Conservation (phyloP, 306 rosid genomes). For the Trifolium subterraneum region DNA sequence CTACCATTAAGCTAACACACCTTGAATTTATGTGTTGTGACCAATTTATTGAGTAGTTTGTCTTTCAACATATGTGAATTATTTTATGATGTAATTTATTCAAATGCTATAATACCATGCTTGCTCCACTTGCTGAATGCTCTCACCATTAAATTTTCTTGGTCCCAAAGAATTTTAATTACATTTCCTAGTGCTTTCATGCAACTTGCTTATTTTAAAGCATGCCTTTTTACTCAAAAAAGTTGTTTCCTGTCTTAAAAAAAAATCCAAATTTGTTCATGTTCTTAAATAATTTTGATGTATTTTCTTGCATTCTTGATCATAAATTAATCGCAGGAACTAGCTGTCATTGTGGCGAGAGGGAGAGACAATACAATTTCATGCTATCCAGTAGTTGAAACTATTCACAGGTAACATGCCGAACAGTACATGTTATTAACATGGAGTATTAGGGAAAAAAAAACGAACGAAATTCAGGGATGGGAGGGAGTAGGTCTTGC, state of each 20-base stretch:
- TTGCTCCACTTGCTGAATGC: slow-evolving; percentile 15
- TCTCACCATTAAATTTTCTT: slow-evolving; percentile 6
- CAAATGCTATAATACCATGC: slow-evolving; percentile 9
- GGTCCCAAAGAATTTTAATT: slow-evolving; percentile 7
- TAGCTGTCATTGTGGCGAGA: slow-evolving; percentile 86
- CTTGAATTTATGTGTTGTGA: slow-evolving; percentile 7
- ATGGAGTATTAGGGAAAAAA: slow-evolving; percentile 15
- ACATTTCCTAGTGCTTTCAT: slow-evolving; percentile 20
- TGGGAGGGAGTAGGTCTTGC: too few species aligned
- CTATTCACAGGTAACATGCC: slow-evolving; percentile 84
- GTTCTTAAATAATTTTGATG: slow-evolving; percentile 24
- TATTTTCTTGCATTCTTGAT: slow-evolving; percentile 16
- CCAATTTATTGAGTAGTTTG: neutral
- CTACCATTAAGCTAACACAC: slow-evolving; percentile 1
- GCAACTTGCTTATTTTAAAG: neutral
- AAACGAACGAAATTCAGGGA: slow-evolving; percentile 6
- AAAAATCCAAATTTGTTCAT: neutral
- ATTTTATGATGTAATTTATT: slow-evolving; percentile 16
- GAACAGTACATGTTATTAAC: slow-evolving; percentile 19
- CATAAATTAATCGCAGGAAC: slow-evolving; percentile 61
- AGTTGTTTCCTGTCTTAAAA: neutral
- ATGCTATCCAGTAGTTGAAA: slow-evolving; percentile 92
- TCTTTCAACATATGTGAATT: neutral
- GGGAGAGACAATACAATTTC: slow-evolving; percentile 79
- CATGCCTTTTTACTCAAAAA: neutral